Conservation (phyloP, 2,329 filamentous ascomycete genomes). For the Pseudopithomyces chartarum region DNA sequence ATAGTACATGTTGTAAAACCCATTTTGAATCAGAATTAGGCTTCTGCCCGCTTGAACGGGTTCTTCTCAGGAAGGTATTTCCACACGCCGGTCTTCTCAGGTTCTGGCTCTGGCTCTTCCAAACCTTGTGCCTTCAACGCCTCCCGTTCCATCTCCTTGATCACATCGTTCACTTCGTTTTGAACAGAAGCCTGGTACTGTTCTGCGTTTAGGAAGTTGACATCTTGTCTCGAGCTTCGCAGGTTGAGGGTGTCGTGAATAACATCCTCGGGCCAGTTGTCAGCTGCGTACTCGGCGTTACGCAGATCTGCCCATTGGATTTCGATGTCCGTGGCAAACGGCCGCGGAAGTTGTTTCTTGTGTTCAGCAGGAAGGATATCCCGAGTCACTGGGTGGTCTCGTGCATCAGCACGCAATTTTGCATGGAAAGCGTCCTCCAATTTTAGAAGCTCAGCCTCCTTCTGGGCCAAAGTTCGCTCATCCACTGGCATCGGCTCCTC, state of each 20-base stretch:
- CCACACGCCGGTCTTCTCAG: slow-evolving; percentile 19
- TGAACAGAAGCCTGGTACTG: slow-evolving; percentile 24
- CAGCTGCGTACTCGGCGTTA: slow-evolving; percentile 35
- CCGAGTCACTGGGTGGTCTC: slow-evolving; percentile 28
- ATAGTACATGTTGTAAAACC: slow-evolving; percentile 2
- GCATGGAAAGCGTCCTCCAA: slow-evolving; percentile 32
- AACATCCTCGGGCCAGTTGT: slow-evolving; percentile 27
- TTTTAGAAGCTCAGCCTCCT: slow-evolving; percentile 16
- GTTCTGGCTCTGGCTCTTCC: background rate
- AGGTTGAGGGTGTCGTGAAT: slow-evolving; percentile 26
- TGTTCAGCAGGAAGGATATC: slow-evolving; percentile 27
- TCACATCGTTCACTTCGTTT: slow-evolving; percentile 21
- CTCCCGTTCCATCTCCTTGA: slow-evolving; percentile 15
- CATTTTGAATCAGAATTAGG: slow-evolving; percentile 10
- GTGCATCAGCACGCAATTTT: slow-evolving; percentile 18
- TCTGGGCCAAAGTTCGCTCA: slow-evolving; percentile 2
- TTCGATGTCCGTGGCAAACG: slow-evolving; percentile 32
- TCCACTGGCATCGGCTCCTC: slow-evolving; percentile 11
- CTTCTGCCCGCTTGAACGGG: slow-evolving; percentile 23
- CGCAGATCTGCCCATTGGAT: slow-evolving; percentile 42
- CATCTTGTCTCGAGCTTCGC: slow-evolving; percentile 15
- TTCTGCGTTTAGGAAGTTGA: slow-evolving; percentile 22
- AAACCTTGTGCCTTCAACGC: slow-evolving; percentile 6
- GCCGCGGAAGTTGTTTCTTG: slow-evolving; percentile 22
- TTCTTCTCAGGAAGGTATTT: slow-evolving; percentile 21